Base-by-base conservation (phyloP, 176 grass and related monocot genomes). In the Echinochloa phyllopogon region DNA sequence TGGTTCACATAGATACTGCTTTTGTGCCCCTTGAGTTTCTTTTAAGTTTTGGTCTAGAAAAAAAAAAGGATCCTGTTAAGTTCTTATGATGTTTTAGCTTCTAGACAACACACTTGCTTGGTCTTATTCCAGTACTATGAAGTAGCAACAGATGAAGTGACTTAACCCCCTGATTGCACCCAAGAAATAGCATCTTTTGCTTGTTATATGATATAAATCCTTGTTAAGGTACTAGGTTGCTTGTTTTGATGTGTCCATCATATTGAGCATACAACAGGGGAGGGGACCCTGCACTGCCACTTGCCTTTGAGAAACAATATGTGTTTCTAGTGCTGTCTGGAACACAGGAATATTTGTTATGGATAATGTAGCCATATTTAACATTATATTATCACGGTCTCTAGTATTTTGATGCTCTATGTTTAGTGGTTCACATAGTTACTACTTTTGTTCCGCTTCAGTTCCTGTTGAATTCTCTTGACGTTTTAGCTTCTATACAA, bases 301-400 rank as follows among this genome's bases (percentile, higher is more conserved):
- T 7, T 85, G 50, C 17, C 16, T 68, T 21, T 85, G 74, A 77
- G 64, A 78, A 78, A 52, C 12, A 18, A 42, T 68, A 58, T 69
- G 52, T 23, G 39, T 20, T 65, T 3, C 39, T 82, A 42, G 1
- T 66, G 10, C 51, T 65, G 6, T 63, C 37, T 20, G 16, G 64
- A 50, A 69, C 13, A 69, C 2, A 18, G 55, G 3, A 69, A 15
- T 37, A 8, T 67, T 63, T 42, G 10, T 74, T 64, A 58, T 29
- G 61, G 38, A 47, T 79, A 23, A 49, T 53, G 43, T 43, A 65
- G 4, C 15, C 45, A 76, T 55, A 10, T 66, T 3, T 67, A 16
- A 74, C 27, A 5, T 42, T 49, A 20, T 70, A 38, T 47, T 50
- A 63, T 6, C 21, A 65, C 4, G 15, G 36, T 48, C 37, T 11